A percentile compares a stretch with the other conserved stretches of the same genome.
These are phyloP conservation scores for Sclerotinia nivalis DNA, from an alignment of 2,329 filamentous ascomycete genomes.

Conservation along the genomic window DNA sequence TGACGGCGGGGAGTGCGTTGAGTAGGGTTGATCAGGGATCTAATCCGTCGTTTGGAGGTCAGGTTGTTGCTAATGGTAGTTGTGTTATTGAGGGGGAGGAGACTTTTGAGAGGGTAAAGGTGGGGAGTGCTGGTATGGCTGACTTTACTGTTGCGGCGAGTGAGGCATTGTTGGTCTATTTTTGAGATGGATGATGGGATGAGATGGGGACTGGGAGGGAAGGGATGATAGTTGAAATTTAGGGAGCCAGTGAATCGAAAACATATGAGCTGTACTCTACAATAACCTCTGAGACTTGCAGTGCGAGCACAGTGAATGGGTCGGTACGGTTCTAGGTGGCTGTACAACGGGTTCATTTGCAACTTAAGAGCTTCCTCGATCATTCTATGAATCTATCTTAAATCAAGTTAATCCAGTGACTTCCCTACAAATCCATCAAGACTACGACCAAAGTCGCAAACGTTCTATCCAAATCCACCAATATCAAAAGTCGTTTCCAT, in stretches of 20 bases:
- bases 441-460: too few species aligned
- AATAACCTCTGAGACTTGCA: too few species aligned
- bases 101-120: slow-evolving; percentile 42
- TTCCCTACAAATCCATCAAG: too few species aligned
- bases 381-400: too few species aligned
- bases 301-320: too few species aligned
- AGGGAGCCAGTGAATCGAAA: background rate
- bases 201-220: background rate
- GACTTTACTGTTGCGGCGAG: slow-evolving; percentile 48
- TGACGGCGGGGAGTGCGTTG: slow-evolving; percentile 46
- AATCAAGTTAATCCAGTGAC: too few species aligned
- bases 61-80: slow-evolving; percentile 48
- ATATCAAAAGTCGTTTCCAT: too few species aligned
- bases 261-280: too few species aligned
- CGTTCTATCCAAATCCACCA: too few species aligned
- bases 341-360: too few species aligned
- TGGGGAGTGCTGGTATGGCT: slow-evolving; percentile 43
- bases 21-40: slow-evolving; percentile 49
- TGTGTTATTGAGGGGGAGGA: slow-evolving; percentile 48
- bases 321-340: too few species aligned
- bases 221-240: background rate
- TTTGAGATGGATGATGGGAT: slow-evolving; percentile 32
- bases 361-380: too few species aligned
- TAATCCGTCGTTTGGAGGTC: slow-evolving; percentile 49
- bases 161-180: slow-evolving; percentile 52